phyloP scores from a whole-genome alignment of 805 yeast species.

The Grigorovia jiainica region DNA sequence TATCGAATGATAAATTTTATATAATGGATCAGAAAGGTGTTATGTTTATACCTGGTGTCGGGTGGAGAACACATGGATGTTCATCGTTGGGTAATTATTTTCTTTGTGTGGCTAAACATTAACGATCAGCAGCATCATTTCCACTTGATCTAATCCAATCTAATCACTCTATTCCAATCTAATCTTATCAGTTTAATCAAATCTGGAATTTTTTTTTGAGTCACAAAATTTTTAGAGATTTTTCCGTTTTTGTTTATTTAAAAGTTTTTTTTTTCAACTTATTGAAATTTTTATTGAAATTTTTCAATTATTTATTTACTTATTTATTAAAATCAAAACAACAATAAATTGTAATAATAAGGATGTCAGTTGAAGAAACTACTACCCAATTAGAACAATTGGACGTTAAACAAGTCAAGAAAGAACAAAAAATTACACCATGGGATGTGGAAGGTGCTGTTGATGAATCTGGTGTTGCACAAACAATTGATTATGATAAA shows the following conservation, averaged over 20 bases:
- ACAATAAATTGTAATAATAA: too few relatives aligned
- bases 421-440: conserved; percentile 69
- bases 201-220: too few relatives aligned
- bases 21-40: conserved; percentile 70
- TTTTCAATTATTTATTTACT: too few relatives aligned
- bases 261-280: too few relatives aligned
- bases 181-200: too few relatives aligned
- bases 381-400: conserved; percentile 12
- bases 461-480: conserved; percentile 77
- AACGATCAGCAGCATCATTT: background rate
- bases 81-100: conserved; percentile 74
- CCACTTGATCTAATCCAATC: background rate
- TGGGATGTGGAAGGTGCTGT: conserved; percentile 99
- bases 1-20: conserved; percentile 37
- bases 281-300: background rate
- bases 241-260: background rate
- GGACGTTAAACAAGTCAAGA: conserved; percentile 5
- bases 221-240: too few relatives aligned
- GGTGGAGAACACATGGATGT: conserved; percentile 66
- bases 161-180: background rate
- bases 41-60: conserved; percentile 68
- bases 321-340: background rate
- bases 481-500: conserved; percentile 86
- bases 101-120: background rate
- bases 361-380: conserved; percentile 11